Conservation (phyloP, 2,329 filamentous ascomycete species). For the Fusarium sp. region DNA sequence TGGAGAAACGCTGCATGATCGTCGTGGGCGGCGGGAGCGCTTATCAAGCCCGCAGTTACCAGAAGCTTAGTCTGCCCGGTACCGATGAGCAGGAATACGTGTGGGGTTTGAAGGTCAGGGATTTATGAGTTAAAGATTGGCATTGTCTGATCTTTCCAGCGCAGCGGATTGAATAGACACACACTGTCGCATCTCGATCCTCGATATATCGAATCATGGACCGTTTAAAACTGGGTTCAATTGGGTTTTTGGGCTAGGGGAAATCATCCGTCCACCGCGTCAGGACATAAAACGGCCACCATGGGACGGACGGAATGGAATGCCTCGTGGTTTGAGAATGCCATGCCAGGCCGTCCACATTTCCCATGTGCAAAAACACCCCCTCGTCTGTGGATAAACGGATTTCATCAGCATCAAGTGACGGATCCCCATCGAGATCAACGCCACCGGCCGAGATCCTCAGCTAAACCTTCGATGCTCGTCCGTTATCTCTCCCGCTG, state of each 20-base stretch:
- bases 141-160: constrained; percentile 37
- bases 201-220: constrained; percentile 4
- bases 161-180: neutral
- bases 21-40: constrained; percentile 26
- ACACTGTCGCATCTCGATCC: constrained; percentile 28
- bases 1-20: constrained; percentile 9
- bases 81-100: constrained; percentile 29
- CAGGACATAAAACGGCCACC: constrained; percentile 31
- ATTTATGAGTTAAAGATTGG: neutral
- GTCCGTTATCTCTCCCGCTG: constrained; percentile 16
- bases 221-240: constrained; percentile 42
- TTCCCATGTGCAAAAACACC: constrained; percentile 9
- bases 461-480: constrained; percentile 37
- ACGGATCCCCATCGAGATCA: constrained; percentile 38
- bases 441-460: constrained; percentile 40
- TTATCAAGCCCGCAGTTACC: constrained; percentile 25
- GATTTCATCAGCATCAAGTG: constrained; percentile 23
- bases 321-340: constrained; percentile 1
- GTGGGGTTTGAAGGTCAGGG: constrained; percentile 22
- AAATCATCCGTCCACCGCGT: constrained; percentile 1
- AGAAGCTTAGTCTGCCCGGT: constrained; percentile 4
- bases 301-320: neutral
- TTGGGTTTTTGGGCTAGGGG: constrained; percentile 2
- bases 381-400: constrained; percentile 15
- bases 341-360: constrained; percentile 10